phyloP scores from a whole-genome alignment of 192 early-diverging fungal species.

The Dimargaris cristalligena region DNA sequence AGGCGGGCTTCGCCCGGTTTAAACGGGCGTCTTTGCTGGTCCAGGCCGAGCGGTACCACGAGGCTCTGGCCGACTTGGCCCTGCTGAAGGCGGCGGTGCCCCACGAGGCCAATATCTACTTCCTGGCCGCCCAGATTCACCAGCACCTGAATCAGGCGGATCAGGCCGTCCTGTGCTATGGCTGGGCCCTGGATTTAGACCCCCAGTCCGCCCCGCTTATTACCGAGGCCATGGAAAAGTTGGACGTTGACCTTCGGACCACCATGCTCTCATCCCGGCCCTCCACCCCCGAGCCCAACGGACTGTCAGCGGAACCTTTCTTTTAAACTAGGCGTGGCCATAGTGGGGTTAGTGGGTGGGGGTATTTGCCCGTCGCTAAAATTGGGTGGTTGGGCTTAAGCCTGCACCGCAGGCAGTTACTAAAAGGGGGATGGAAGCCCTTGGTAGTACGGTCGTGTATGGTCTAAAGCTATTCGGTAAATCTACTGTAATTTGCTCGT shows the following conservation, averaged over 20 bases:
- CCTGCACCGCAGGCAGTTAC: no score
- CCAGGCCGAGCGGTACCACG: slow-evolving; percentile 33
- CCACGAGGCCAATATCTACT: slow-evolving; percentile 39
- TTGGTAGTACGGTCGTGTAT: no score
- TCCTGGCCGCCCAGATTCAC: slow-evolving; percentile 42
- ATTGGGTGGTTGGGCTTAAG: no score
- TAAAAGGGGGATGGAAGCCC: no score
- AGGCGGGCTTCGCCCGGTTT: slow-evolving; percentile 40
- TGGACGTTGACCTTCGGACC: slow-evolving; percentile 11
- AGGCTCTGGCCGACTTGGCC: slow-evolving; percentile 45
- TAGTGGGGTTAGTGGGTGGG: no score
- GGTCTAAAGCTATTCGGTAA: no score
- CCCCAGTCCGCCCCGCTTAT: slow-evolving; percentile 25
- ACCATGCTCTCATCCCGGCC: no score
- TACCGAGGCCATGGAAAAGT: slow-evolving; percentile 27
- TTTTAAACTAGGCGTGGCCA: no score
- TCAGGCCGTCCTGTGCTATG: slow-evolving; percentile 38
- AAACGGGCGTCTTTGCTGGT: slow-evolving; percentile 47
- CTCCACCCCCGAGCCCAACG: no score
- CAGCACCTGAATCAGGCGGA: slow-evolving; percentile 28
- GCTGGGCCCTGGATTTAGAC: slow-evolving; percentile 44
- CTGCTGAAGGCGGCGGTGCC: slow-evolving; percentile 29
- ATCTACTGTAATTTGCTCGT: no score
- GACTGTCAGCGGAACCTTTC: no score
- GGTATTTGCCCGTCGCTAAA: no score